phyloP scores from a whole-genome alignment of 164 flowering plant species.

The Kalanchoe fedtschenkoi region DNA sequence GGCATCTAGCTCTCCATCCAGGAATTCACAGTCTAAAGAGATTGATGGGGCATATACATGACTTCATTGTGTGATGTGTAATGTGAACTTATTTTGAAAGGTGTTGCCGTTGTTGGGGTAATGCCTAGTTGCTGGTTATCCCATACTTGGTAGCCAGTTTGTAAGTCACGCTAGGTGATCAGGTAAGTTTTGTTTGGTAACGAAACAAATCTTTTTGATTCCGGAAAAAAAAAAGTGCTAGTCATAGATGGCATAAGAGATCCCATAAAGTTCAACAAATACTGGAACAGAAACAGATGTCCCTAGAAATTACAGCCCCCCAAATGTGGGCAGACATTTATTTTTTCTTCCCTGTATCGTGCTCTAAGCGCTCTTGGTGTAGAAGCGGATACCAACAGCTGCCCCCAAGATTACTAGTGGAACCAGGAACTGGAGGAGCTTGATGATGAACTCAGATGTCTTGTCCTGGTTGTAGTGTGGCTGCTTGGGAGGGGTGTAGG shows the following conservation, averaged over 20 bases:
- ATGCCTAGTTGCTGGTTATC: too few relatives aligned
- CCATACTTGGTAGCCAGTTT: neutral
- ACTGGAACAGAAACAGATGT: neutral
- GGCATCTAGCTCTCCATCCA: conserved; percentile 79
- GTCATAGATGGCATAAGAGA: neutral
- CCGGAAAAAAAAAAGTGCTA: neutral
- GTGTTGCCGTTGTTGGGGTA: neutral
- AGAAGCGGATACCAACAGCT: conserved; percentile 27
- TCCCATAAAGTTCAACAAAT: too few relatives aligned
- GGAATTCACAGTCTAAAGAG: conserved; percentile 54
- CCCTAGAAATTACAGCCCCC: neutral
- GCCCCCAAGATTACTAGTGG: conserved; percentile 29
- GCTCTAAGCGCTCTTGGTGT: conserved; percentile 18
- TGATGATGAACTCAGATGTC: conserved; percentile 20
- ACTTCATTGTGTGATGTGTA: conserved; percentile 15
- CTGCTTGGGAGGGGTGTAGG: conserved; percentile 14
- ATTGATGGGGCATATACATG: conserved; percentile 37
- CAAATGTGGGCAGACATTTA: neutral
- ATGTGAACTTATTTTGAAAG: neutral
- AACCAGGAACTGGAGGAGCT: conserved; percentile 32
- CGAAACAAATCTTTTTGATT: neutral
- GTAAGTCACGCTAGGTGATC: neutral
- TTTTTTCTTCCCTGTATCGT: too few relatives aligned
- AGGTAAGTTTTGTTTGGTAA: neutral
- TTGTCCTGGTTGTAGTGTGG: conserved; percentile 17